A percentile compares a stretch with the other conserved stretches of the same genome.
Evolutionary conservation across 1,284 basidiomycete species (phyloP).

Genomic region (Malassezia globosa): DNA sequence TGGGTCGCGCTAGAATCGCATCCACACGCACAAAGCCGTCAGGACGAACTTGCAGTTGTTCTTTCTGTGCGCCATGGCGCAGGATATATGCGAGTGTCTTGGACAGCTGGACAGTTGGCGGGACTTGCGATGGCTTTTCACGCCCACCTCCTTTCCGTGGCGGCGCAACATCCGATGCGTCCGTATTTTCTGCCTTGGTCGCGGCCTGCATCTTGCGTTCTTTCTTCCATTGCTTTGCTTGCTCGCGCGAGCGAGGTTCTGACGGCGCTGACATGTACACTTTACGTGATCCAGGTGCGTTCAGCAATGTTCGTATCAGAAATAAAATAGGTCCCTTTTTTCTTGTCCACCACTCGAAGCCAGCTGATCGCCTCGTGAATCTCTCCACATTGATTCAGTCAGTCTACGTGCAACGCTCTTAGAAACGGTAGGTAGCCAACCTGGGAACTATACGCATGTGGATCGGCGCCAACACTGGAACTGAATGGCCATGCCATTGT

Average conservation of each 20-base stretch:
- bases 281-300: too few relatives aligned
- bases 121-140: background rate
- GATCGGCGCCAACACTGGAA: constrained; percentile 13
- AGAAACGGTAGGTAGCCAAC: too few relatives aligned
- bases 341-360: too few relatives aligned
- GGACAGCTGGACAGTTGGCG: constrained; percentile 51
- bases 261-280: too few relatives aligned
- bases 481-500: constrained; percentile 5
- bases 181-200: constrained; percentile 16
- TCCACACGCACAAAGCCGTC: constrained; percentile 68
- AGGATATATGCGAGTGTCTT: constrained; percentile 75
- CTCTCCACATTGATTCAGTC: too few relatives aligned
- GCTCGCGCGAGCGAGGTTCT: constrained; percentile 16
- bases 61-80: constrained; percentile 67
- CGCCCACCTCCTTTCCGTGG: constrained; percentile 1
- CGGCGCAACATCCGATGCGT: constrained; percentile 17
- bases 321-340: too few relatives aligned
- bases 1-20: constrained; percentile 48
- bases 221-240: constrained; percentile 22
- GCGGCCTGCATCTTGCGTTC: constrained; percentile 16
- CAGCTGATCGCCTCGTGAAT: too few relatives aligned
- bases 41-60: constrained; percentile 60
- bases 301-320: too few relatives aligned
- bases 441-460: too few relatives aligned
- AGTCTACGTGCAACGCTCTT: too few relatives aligned